These are phyloP conservation scores for Sporothrix mexicana DNA, from an alignment of 2,329 filamentous ascomycete genomes.

Conservation along the genomic window DNA sequence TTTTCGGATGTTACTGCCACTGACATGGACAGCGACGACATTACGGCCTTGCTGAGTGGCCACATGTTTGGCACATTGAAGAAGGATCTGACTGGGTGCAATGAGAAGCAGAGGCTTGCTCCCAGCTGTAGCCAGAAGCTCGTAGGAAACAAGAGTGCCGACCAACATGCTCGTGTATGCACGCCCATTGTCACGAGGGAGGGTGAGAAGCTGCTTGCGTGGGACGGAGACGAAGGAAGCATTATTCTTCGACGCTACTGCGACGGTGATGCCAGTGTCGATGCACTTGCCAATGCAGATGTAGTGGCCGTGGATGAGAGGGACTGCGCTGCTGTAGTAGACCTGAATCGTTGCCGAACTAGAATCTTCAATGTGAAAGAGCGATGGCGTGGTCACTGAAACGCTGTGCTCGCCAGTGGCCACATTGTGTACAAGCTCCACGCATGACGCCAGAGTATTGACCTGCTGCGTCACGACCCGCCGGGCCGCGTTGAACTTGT, in stretches of 20 bases:
- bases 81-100: slow-evolving; percentile 44
- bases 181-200: neutral
- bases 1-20: neutral
- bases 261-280: slow-evolving; percentile 39
- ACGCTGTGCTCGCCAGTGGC: neutral
- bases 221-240: slow-evolving; percentile 45
- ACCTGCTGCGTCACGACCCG: slow-evolving; percentile 44
- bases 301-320: slow-evolving; percentile 43
- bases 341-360: slow-evolving; percentile 40
- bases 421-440: slow-evolving; percentile 41
- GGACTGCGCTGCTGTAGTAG: slow-evolving; percentile 47
- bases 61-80: slow-evolving; percentile 40
- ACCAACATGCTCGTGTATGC: slow-evolving; percentile 40
- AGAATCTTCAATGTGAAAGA: too few species aligned
- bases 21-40: neutral
- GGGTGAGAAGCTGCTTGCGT: neutral
- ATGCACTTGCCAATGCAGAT: slow-evolving; percentile 46
- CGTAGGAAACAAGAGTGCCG: slow-evolving; percentile 40
- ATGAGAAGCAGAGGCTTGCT: slow-evolving; percentile 43
- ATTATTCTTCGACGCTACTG: slow-evolving; percentile 45
- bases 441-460: slow-evolving; percentile 45
- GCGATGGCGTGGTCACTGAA: neutral
- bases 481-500: slow-evolving; percentile 48
- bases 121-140: slow-evolving; percentile 33
- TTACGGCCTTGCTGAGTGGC: neutral